Evolutionary conservation across 257 asterid genomes (phyloP).

Genomic region (Thymus mandschuricus): DNA sequence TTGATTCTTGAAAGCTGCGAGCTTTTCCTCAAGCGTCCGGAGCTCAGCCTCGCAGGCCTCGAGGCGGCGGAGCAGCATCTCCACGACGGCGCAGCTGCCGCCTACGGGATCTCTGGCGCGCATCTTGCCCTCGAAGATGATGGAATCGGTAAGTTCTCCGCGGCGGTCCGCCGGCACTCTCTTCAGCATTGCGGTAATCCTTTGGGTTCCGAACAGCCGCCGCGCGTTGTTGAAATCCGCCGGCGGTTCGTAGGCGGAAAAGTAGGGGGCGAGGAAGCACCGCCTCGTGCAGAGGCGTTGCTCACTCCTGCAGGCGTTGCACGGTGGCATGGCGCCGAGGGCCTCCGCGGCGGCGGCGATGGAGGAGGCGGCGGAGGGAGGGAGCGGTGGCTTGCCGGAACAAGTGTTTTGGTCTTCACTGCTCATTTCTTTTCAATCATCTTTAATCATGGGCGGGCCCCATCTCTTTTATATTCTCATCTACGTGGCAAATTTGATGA

Average conservation of each 20-base stretch:
- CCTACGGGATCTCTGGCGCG: background rate
- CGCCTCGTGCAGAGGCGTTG: background rate
- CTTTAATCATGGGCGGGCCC: too few species aligned
- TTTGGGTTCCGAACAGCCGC: background rate
- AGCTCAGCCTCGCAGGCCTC: background rate
- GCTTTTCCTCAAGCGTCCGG: background rate
- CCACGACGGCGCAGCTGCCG: background rate
- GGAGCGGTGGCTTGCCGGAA: background rate
- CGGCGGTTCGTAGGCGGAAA: background rate
- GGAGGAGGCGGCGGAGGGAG: background rate
- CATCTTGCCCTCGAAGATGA: background rate
- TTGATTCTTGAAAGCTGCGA: background rate
- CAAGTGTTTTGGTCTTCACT: background rate
- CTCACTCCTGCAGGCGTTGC: background rate
- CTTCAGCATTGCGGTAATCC: background rate
- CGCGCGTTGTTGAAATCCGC: background rate
- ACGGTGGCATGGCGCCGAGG: background rate
- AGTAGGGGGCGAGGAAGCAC: background rate
- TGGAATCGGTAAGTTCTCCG: background rate
- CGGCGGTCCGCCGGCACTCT: background rate
- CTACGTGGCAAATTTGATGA: too few species aligned
- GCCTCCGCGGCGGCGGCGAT: background rate
- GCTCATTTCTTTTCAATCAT: background rate
- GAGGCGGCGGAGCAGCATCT: background rate
- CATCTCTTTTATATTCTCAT: too few species aligned